Percentiles rank a stretch among this genome's conserved stretches.
phyloP scores from a whole-genome alignment of 2,329 filamentous ascomycete species.

The Pseudomassariella vexata region DNA sequence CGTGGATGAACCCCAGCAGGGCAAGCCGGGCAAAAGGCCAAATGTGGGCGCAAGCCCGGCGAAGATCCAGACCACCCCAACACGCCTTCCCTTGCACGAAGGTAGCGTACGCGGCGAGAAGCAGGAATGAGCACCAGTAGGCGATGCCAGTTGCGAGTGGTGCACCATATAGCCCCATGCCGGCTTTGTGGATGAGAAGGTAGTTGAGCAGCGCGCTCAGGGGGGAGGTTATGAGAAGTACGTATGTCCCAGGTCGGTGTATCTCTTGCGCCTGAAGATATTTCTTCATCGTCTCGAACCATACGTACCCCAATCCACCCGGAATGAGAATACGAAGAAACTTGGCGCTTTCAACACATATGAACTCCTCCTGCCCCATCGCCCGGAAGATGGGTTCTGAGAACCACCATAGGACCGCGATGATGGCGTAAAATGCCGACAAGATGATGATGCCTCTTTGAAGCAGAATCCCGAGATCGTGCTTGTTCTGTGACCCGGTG shows the following conservation, averaged over 20 bases:
- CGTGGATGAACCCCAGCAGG: slow-evolving; percentile 70
- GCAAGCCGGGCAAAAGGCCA: slow-evolving; percentile 69
- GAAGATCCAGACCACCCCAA: slow-evolving; percentile 68
- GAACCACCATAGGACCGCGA: slow-evolving; percentile 68
- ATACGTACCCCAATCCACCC: slow-evolving; percentile 79
- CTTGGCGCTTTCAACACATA: slow-evolving; percentile 65
- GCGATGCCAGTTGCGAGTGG: slow-evolving; percentile 77
- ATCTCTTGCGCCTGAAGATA: slow-evolving; percentile 79
- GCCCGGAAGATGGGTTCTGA: slow-evolving; percentile 69
- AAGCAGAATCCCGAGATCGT: slow-evolving; percentile 71
- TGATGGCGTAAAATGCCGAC: slow-evolving; percentile 63
- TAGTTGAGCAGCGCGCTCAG: slow-evolving; percentile 78
- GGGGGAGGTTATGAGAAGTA: slow-evolving; percentile 75
- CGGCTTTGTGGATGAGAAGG: slow-evolving; percentile 67
- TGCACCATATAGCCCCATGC: slow-evolving; percentile 69
- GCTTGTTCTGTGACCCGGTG: slow-evolving; percentile 72
- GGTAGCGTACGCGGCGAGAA: slow-evolving; percentile 67
- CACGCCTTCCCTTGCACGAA: slow-evolving; percentile 68
- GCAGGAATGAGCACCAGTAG: slow-evolving; percentile 78
- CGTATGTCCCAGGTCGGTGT: slow-evolving; percentile 79
- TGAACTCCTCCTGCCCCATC: slow-evolving; percentile 72
- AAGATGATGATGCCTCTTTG: slow-evolving; percentile 73
- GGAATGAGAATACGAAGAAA: slow-evolving; percentile 73
- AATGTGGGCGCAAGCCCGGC: slow-evolving; percentile 59
- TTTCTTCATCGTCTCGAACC: slow-evolving; percentile 82